These are phyloP conservation scores for Lipomyces lipofer DNA, from an alignment of 805 yeast species.

Conservation along the genomic window DNA sequence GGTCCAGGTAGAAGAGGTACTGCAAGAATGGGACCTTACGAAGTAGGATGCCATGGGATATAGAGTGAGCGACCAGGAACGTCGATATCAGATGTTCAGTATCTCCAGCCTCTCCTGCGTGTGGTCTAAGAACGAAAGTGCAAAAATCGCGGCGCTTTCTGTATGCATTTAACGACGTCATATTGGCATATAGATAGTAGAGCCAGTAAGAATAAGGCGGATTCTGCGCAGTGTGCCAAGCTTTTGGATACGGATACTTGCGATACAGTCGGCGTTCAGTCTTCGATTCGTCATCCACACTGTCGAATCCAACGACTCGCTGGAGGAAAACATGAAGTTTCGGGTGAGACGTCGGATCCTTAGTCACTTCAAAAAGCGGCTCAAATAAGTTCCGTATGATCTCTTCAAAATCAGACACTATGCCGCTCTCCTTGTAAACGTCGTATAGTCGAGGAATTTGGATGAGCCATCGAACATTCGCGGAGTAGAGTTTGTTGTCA, in stretches of 20 bases:
- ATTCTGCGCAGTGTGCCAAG: conserved; percentile 75
- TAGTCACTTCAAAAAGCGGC: conserved; percentile 88
- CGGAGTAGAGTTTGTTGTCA: conserved; percentile 86
- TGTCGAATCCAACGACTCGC: conserved; percentile 95
- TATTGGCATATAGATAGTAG: conserved; percentile 83
- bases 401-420: conserved; percentile 71
- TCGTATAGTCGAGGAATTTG: conserved; percentile 95
- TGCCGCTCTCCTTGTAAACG: conserved; percentile 74
- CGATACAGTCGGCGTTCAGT: conserved; percentile 78
- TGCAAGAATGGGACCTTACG: conserved; percentile 95
- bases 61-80: conserved; percentile 84
- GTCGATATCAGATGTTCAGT: conserved; percentile 95
- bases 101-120: conserved; percentile 99
- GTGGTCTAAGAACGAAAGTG: conserved; percentile 94
- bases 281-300: conserved; percentile 97
- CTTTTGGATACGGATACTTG: conserved; percentile 80
- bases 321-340: conserved; percentile 84
- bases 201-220: conserved; percentile 98
- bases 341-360: conserved; percentile 85
- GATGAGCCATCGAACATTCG: conserved; percentile 94
- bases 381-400: conserved; percentile 74
- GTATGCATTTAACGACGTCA: conserved; percentile 83
- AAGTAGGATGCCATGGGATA: conserved; percentile 90
- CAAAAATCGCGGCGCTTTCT: conserved; percentile 73
- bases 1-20: conserved; percentile 88